These are phyloP conservation scores for Gracilaria gracilis DNA, from an alignment of 23 red algal genomes.

Conservation along the genomic window DNA sequence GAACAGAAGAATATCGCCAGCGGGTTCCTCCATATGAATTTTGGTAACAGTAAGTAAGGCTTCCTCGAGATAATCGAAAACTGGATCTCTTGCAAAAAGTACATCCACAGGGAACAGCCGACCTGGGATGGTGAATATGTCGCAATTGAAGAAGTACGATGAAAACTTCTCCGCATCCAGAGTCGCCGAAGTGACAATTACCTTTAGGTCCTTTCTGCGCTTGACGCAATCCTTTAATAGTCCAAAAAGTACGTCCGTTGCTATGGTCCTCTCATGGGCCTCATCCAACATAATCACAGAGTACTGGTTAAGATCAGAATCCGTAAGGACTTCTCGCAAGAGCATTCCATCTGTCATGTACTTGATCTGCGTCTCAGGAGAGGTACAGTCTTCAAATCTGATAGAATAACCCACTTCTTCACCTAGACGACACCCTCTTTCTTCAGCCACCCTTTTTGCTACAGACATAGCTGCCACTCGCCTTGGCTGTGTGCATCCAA, in stretches of 20 bases:
- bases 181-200: conserved; percentile 97
- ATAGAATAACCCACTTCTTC: conserved; percentile 97
- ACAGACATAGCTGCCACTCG: conserved; percentile 95
- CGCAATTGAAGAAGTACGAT: conserved; percentile 86
- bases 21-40: conserved; percentile 87
- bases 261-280: conserved; percentile 96
- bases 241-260: conserved; percentile 96
- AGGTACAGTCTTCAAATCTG: conserved; percentile 96
- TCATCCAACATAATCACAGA: conserved; percentile 98
- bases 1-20: conserved; percentile 96
- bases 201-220: conserved; percentile 76
- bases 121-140: conserved; percentile 95
- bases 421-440: conserved; percentile 85
- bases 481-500: conserved; percentile 97
- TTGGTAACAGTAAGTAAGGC: conserved; percentile 86
- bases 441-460: conserved; percentile 93
- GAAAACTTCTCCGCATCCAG: conserved; percentile 98
- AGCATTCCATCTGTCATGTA: conserved; percentile 99
- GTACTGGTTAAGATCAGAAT: conserved; percentile 84
- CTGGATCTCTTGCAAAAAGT: conserved; percentile 76
- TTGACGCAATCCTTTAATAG: conserved; percentile 87
- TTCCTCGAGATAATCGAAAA: conserved; percentile 93
- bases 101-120: conserved; percentile 94
- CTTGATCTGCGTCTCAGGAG: conserved; percentile 89
- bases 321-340: conserved; percentile 92